Percentiles rank a stretch among this genome's conserved stretches.
Conservation (phyloP, 768 basidiomycete genomes). For the Mycena galopus region DNA sequence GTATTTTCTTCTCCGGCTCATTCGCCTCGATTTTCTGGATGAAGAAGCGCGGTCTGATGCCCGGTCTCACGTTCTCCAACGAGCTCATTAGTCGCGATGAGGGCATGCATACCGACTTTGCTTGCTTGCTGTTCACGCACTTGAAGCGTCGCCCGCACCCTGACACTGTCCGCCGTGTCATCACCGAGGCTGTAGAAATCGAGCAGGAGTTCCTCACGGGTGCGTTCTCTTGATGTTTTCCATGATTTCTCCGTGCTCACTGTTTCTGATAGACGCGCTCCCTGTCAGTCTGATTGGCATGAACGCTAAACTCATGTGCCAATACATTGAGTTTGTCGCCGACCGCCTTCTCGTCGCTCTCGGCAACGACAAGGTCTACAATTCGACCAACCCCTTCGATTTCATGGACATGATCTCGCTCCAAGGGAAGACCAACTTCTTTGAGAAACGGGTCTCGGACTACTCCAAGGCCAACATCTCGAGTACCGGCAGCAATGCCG, state of each 20-base stretch:
- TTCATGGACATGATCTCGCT: no score
- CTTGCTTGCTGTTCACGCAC: no score
- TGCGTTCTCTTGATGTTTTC: constrained; percentile 44
- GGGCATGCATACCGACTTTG: constrained; percentile 94
- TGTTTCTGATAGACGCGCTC: constrained; percentile 71
- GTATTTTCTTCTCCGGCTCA: no score
- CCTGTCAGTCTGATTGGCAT: constrained; percentile 91
- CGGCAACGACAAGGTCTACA: constrained; percentile 79
- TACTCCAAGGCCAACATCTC: constrained; percentile 74
- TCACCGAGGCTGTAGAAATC: constrained; percentile 85
- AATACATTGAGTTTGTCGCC: constrained; percentile 84
- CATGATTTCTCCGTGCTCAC: background rate
- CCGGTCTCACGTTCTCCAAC: constrained; percentile 94
- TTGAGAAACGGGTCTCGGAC: constrained; percentile 82
- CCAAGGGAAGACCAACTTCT: constrained; percentile 87
- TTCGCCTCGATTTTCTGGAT: no score
- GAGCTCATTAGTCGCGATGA: constrained; percentile 96
- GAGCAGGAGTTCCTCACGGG: constrained; percentile 89
- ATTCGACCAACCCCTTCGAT: constrained; percentile 64
- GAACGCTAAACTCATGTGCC: constrained; percentile 88
- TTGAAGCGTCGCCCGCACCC: constrained; percentile 67
- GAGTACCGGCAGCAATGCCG: constrained; percentile 51
- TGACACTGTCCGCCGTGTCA: constrained; percentile 64
- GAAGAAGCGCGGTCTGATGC: no score
- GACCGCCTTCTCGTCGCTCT: constrained; percentile 77